These are phyloP conservation scores for Acacia concinna DNA, from an alignment of 331 rosid genomes.

Conservation along the genomic window DNA sequence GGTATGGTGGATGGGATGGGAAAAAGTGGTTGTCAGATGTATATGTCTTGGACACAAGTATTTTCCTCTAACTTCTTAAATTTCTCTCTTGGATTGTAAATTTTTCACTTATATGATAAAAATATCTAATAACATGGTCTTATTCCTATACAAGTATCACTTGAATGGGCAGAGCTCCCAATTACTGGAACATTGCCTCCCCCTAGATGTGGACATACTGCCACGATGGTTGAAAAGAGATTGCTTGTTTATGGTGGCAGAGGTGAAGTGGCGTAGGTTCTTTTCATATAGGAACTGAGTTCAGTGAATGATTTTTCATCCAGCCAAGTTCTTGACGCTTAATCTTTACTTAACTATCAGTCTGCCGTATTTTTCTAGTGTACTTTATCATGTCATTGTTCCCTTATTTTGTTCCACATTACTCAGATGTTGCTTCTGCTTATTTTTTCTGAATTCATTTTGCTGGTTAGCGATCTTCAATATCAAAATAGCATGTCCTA, in stretches of 20 bases:
- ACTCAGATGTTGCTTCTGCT: constrained; percentile 3
- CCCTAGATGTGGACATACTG: constrained; percentile 93
- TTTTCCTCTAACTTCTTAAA: constrained; percentile 23
- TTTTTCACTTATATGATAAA: constrained; percentile 19
- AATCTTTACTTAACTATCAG: not conserved
- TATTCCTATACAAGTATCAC: constrained; percentile 60
- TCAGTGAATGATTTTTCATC: not conserved
- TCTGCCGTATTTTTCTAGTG: not conserved
- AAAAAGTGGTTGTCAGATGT: constrained; percentile 96
- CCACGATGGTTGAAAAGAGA: constrained; percentile 90
- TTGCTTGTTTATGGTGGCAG: constrained; percentile 94
- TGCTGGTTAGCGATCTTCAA: not conserved
- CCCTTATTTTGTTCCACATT: constrained; percentile 22
- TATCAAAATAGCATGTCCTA: not conserved
- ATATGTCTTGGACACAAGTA: constrained; percentile 93
- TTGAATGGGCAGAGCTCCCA: constrained; percentile 90
- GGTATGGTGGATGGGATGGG: constrained; percentile 99
- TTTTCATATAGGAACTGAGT: constrained; percentile 25
- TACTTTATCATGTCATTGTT: not conserved
- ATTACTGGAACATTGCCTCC: constrained; percentile 82
- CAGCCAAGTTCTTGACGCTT: not conserved
- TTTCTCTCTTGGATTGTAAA: constrained; percentile 1
- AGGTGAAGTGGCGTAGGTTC: constrained; percentile 53
- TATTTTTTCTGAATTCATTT: constrained; percentile 4
- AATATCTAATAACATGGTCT: constrained; percentile 24